These are phyloP conservation scores for Xylaria curta DNA, from an alignment of 495 filamentous ascomycete species.

Conservation along the genomic window DNA sequence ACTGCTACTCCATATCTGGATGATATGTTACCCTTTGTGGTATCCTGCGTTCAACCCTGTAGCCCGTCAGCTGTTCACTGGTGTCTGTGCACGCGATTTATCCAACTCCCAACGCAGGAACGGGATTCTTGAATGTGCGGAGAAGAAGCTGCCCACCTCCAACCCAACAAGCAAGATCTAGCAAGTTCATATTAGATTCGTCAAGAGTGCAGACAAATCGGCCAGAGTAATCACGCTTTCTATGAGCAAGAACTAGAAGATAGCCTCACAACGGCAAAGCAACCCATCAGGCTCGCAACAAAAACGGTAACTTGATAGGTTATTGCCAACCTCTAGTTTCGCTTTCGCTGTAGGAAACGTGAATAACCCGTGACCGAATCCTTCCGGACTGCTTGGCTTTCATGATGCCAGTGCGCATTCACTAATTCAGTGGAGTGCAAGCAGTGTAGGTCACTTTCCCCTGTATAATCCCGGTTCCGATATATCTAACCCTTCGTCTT, in stretches of 20 bases:
- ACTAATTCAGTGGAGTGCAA: neutral
- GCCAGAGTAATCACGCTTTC: neutral
- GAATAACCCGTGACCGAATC: neutral
- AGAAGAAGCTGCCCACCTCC: neutral
- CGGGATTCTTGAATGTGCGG: neutral
- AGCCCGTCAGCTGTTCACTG: constrained; percentile 9
- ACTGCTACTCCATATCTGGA: constrained; percentile 13
- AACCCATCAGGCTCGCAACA: neutral
- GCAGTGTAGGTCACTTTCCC: neutral
- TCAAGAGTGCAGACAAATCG: neutral
- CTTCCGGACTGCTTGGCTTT: neutral
- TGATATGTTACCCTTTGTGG: constrained; percentile 3
- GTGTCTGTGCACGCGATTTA: constrained; percentile 19
- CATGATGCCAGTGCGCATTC: neutral
- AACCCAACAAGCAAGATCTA: neutral
- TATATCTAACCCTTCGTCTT: constrained; percentile 1
- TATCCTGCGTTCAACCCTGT: neutral
- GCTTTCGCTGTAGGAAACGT: neutral
- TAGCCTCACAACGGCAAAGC: neutral
- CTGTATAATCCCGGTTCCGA: neutral
- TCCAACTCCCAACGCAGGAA: constrained; percentile 4
- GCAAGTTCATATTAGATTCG: neutral
- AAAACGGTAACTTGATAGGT: neutral
- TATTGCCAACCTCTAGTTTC: neutral
- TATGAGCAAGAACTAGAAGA: neutral